Evolutionary conservation across 257 asterid genomes (phyloP), one percentile per base, ranked within the genome.

Genomic region (Lycium ferocissimum): DNA sequence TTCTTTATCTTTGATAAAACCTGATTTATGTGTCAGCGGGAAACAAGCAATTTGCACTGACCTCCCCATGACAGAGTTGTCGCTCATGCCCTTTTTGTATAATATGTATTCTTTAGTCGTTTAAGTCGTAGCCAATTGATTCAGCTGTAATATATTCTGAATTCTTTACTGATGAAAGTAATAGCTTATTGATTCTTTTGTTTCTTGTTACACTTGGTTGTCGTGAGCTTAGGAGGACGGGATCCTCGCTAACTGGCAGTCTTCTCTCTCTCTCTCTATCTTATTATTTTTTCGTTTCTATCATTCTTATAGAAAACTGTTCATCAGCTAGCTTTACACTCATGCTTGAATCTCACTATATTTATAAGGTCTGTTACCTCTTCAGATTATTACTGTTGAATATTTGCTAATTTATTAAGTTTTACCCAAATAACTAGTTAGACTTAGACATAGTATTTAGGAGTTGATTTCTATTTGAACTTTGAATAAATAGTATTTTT

Each of bases 81-180:
- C 53, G 7, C 65, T 53, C 82, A 78, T 26, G 65, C 14, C 22
- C 43, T 51, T 26, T 6, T 53, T 78, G 82, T 78, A 53, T 53
- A 53, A 78, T 78, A 78, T 78, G 82, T 78, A 53, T 26, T 53
- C 65, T 53, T 78, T 49, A 75, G 65, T 78, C 54, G 17, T 70
- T 38, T 33, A 40, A 70, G 79, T 70, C 47, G 14, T 78, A 78
- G 82, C 82, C 82, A 53, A 78, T 78, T 78, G 49, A 15, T 53
- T 78, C 82, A 26, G 49, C 17, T 78, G 82, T 78, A 78, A 78
- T 78, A 53, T 78, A 78, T 78, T 53, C 65, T 53, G 82, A 13
- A 78, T 53, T 78, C 33, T 26, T 78, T 78, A 53, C 63, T 33
- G 81, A 51, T 53, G 66, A 14, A 78, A 78, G 63, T 78, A 33